These are phyloP conservation scores for Pseudogymnoascus sp. DNA, from an alignment of 2,329 filamentous ascomycete genomes.

Conservation along the genomic window DNA sequence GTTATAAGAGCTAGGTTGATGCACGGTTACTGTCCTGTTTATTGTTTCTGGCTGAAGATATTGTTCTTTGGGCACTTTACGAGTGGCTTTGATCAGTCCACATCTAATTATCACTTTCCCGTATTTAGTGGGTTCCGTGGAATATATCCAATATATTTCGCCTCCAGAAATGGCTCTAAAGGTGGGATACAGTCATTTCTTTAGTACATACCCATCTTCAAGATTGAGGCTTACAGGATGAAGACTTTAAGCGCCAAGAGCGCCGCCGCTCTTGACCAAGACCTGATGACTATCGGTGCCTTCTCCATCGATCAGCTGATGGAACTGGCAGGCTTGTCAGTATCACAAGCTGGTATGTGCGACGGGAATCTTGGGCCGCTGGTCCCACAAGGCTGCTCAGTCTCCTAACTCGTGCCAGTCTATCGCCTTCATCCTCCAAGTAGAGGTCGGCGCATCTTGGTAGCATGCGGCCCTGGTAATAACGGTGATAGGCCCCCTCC, in stretches of 20 bases:
- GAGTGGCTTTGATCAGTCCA: not conserved
- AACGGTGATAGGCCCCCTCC: slow-evolving; percentile 42
- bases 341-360: slow-evolving; percentile 73
- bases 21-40: not conserved
- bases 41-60: not conserved
- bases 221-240: not conserved
- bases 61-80: not conserved
- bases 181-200: not conserved
- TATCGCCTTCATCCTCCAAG: slow-evolving; percentile 73
- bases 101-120: not conserved
- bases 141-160: not conserved
- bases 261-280: slow-evolving; percentile 81
- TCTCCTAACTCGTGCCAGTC: slow-evolving; percentile 45
- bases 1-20: not conserved
- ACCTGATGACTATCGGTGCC: slow-evolving; percentile 81
- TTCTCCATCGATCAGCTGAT: slow-evolving; percentile 96
- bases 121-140: not conserved
- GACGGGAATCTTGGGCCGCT: not conserved
- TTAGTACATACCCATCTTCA: not conserved
- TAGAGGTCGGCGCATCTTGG: slow-evolving; percentile 65
- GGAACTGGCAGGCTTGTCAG: slow-evolving; percentile 89
- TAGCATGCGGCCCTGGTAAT: slow-evolving; percentile 84
- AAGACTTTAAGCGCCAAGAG: slow-evolving; percentile 83
- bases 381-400: not conserved
- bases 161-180: slow-evolving; percentile 10